Conservation (phyloP, 2,329 filamentous ascomycete genomes). For the Trichoderma hamatum region DNA sequence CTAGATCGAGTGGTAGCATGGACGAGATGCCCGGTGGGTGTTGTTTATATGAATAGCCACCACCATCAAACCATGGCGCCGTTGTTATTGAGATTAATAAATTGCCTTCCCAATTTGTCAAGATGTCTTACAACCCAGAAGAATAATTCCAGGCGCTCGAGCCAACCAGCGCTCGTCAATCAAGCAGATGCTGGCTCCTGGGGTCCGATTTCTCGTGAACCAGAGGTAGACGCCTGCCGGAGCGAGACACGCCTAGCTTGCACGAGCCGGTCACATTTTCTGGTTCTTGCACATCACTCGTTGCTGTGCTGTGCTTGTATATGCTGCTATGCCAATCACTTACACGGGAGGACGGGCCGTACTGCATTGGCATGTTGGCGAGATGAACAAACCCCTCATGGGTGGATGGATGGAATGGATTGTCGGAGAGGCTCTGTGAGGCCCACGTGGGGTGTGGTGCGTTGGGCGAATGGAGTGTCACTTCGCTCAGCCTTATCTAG, state of each 20-base stretch:
- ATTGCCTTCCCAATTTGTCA: background rate
- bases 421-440: background rate
- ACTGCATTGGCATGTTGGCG: background rate
- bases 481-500: background rate
- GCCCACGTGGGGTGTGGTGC: slow-evolving; percentile 40
- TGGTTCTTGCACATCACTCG: slow-evolving; percentile 18
- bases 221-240: background rate
- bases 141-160: background rate
- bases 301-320: background rate
- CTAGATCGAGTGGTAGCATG: background rate
- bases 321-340: background rate
- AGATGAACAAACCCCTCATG: slow-evolving; percentile 3
- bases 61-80: background rate
- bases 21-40: background rate
- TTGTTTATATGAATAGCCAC: slow-evolving; percentile 18
- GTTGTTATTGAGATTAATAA: background rate
- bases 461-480: slow-evolving; percentile 16
- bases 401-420: background rate
- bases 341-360: background rate
- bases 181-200: slow-evolving; percentile 4
- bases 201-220: background rate
- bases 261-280: slow-evolving; percentile 18
- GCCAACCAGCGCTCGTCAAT: slow-evolving; percentile 7
- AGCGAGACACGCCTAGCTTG: slow-evolving; percentile 4
- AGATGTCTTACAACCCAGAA: background rate